Conservation (phyloP, 495 filamentous ascomycete genomes). For the Amphirosellinia nigrospora region DNA sequence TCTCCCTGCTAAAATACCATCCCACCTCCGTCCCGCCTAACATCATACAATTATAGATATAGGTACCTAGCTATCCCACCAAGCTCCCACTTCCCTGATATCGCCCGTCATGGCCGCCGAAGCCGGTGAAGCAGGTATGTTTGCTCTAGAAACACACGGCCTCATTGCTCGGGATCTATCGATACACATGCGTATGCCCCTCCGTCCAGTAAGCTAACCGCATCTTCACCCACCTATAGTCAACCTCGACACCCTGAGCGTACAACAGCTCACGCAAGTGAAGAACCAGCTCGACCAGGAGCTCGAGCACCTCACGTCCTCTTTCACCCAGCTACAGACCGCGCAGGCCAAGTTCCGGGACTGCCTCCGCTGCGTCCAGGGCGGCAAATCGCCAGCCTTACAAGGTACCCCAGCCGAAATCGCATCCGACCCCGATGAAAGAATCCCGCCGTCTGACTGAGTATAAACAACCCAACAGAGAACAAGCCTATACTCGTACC, state of each 20-base stretch:
- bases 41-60: background rate
- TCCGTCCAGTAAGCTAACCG: background rate
- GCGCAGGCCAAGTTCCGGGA: slow-evolving; percentile 92
- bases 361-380: slow-evolving; percentile 76
- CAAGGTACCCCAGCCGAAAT: slow-evolving; percentile 34
- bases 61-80: slow-evolving; percentile 6
- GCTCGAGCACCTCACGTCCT: slow-evolving; percentile 87
- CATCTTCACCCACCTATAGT: background rate
- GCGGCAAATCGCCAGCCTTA: slow-evolving; percentile 49
- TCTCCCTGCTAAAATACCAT: background rate
- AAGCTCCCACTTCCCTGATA: background rate
- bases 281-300: slow-evolving; percentile 97
- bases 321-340: slow-evolving; percentile 84
- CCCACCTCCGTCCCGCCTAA: background rate
- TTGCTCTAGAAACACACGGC: background rate
- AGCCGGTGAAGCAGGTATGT: slow-evolving; percentile 26
- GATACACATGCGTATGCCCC: background rate
- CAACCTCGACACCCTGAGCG: slow-evolving; percentile 55
- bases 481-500: slow-evolving; percentile 81
- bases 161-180: too few relatives aligned
- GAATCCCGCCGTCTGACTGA: background rate
- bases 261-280: slow-evolving; percentile 63
- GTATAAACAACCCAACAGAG: slow-evolving; percentile 30
- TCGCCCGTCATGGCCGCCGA: slow-evolving; percentile 21
- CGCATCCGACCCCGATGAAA: background rate